Percentiles rank a stretch among this genome's conserved stretches.
Evolutionary conservation across 1,284 basidiomycete species (phyloP).

Genomic region (Cystobasidium sp.): DNA sequence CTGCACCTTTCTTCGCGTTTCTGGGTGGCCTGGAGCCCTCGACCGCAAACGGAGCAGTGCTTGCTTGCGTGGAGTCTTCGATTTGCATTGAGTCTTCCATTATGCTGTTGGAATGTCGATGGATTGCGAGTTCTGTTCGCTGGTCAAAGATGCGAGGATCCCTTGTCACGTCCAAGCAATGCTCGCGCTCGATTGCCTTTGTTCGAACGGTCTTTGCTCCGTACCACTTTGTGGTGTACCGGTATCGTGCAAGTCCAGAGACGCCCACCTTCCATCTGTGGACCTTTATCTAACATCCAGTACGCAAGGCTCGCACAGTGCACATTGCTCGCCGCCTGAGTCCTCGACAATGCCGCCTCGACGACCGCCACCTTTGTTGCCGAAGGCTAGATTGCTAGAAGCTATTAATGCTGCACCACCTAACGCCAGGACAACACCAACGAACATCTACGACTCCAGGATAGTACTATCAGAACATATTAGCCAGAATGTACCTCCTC

Average conservation of each 20-base stretch:
- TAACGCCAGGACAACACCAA: not conserved
- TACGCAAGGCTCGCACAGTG: not conserved
- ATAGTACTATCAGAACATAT: not conserved
- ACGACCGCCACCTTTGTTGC: constrained; percentile 13
- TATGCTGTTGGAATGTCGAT: too few species aligned
- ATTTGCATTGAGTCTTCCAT: not conserved
- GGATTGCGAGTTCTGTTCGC: too few species aligned
- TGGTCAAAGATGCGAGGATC: too few species aligned
- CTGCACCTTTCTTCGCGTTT: not conserved
- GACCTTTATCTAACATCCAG: not conserved
- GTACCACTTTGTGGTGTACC: too few species aligned
- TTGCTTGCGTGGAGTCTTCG: not conserved
- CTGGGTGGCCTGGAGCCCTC: constrained; percentile 1
- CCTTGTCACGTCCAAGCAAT: too few species aligned
- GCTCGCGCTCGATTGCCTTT: too few species aligned
- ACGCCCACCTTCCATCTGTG: too few species aligned
- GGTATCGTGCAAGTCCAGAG: too few species aligned
- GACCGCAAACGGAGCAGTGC: not conserved
- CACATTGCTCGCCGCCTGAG: not conserved
- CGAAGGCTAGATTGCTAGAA: not conserved
- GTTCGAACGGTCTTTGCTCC: too few species aligned
- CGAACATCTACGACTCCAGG: not conserved
- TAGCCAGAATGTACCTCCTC: not conserved
- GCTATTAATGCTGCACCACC: constrained; percentile 6
- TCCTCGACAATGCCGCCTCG: constrained; percentile 4